Evolutionary conservation across 169 alveolate genomes (phyloP).

Genomic region (Plasmodium cynomolgi): DNA sequence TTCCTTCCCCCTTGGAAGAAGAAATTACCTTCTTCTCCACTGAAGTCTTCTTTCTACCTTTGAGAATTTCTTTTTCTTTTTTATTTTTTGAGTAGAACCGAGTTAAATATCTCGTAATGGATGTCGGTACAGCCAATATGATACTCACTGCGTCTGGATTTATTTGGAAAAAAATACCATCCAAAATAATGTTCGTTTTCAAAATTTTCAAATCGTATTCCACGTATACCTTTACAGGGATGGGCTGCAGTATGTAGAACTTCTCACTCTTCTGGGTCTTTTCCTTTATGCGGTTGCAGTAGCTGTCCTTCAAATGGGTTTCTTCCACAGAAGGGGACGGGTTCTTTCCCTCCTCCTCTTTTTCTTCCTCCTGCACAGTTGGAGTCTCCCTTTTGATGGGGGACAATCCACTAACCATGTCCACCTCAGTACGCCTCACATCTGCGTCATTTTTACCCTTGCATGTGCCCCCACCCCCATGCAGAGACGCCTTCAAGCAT

Average conservation of each 20-base stretch:
- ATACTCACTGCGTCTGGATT: constrained; percentile 86
- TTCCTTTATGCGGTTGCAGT: constrained; percentile 50
- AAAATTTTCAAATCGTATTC: constrained; percentile 62
- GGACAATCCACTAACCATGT: background rate
- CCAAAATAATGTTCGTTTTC: constrained; percentile 77
- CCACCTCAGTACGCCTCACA: background rate
- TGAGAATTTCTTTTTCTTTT: constrained; percentile 10
- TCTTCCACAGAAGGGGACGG: background rate
- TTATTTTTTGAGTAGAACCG: constrained; percentile 65
- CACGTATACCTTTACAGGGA: constrained; percentile 74
- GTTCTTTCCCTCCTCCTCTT: background rate
- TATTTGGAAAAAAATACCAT: constrained; percentile 86
- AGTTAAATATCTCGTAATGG: constrained; percentile 78
- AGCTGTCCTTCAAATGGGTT: constrained; percentile 6
- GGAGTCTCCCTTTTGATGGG: background rate
- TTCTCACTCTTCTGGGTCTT: constrained; percentile 21
- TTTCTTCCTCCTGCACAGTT: background rate
- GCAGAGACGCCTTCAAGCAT: constrained; percentile 44
- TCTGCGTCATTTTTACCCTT: constrained; percentile 1
- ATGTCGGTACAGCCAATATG: constrained; percentile 84
- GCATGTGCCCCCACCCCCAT: background rate
- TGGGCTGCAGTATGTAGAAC: constrained; percentile 69
- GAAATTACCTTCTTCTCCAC: constrained; percentile 22
- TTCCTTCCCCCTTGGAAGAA: constrained; percentile 10
- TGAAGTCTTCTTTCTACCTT: constrained; percentile 4